Evolutionary conservation across 345 rosid species (phyloP).

Genomic region (Excoecaria cochinchinensis): DNA sequence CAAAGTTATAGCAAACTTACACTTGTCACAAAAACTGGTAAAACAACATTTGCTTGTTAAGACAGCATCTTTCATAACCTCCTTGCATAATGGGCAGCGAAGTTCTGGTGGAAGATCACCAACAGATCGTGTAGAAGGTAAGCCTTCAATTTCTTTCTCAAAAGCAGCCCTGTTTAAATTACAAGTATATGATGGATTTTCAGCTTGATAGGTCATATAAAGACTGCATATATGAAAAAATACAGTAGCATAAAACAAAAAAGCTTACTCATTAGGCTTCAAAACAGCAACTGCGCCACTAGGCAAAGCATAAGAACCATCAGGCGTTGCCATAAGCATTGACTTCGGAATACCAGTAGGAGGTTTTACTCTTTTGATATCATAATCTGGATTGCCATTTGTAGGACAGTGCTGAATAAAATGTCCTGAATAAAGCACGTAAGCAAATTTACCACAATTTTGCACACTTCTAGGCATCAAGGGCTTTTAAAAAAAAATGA

Average conservation of each 20-base stretch:
- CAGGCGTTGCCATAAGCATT: constrained; percentile 90
- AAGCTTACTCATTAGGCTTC: constrained; percentile 90
- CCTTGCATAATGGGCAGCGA: constrained; percentile 88
- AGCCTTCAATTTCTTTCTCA: constrained; percentile 91
- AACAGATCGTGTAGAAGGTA: constrained; percentile 83
- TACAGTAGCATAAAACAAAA: neutral
- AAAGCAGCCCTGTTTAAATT: constrained; percentile 75
- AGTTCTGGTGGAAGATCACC: constrained; percentile 98
- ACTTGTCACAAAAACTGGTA: constrained; percentile 79
- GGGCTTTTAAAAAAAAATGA: neutral
- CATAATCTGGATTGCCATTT: constrained; percentile 90
- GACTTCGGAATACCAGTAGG: constrained; percentile 99
- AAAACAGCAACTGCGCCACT: constrained; percentile 95
- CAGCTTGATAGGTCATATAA: neutral
- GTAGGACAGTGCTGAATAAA: constrained; percentile 99
- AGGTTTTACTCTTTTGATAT: constrained; percentile 86
- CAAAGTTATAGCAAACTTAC: constrained; percentile 36
- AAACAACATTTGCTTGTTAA: constrained; percentile 95
- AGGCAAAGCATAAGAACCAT: constrained; percentile 96
- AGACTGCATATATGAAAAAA: constrained; percentile 8
- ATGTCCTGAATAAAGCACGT: constrained; percentile 57
- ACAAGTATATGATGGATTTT: constrained; percentile 2
- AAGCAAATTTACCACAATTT: constrained; percentile 5
- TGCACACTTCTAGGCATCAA: neutral
- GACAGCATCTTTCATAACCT: constrained; percentile 89